phyloP scores from a whole-genome alignment of 2,329 filamentous ascomycete species.

The Aspergillus pseudoviridinutans region DNA sequence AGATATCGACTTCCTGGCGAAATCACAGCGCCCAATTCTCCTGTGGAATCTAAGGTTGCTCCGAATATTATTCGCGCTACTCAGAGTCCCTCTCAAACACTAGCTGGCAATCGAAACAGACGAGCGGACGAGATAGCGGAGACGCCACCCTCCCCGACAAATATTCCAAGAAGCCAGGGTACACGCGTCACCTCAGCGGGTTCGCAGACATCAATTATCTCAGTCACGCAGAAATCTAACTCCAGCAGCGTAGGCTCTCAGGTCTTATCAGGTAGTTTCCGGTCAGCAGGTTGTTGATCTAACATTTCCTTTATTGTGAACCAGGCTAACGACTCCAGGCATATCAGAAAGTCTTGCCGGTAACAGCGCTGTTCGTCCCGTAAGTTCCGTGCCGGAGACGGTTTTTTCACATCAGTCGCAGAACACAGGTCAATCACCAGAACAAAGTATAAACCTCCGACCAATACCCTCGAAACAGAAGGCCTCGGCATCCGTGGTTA shows the following conservation, averaged over 20 bases:
- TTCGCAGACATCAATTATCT: conserved; percentile 1
- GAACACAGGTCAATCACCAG: background rate
- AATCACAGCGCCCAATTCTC: conserved; percentile 1
- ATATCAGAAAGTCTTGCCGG: background rate
- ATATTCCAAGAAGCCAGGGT: conserved; percentile 1
- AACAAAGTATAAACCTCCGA: background rate
- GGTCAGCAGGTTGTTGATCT: conserved; percentile 1
- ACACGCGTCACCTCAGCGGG: background rate
- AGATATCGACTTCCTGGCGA: conserved; percentile 15
- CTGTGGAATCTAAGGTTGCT: background rate
- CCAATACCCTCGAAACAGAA: background rate
- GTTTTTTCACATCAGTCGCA: background rate
- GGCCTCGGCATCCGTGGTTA: background rate
- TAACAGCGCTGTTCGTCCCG: background rate
- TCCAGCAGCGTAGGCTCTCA: conserved; percentile 5
- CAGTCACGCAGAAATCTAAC: background rate
- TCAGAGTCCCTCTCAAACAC: background rate
- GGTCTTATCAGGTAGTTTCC: background rate
- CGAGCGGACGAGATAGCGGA: conserved; percentile 18
- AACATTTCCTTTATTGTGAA: background rate
- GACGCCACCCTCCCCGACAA: conserved; percentile 12
- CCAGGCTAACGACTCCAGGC: background rate
- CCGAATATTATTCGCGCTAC: background rate
- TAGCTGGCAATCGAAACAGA: background rate
- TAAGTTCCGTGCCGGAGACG: conserved; percentile 4